Evolutionary conservation across 345 rosid species (phyloP), one percentile per base, ranked within the genome.

Genomic region (Fremontodendron californicum): DNA sequence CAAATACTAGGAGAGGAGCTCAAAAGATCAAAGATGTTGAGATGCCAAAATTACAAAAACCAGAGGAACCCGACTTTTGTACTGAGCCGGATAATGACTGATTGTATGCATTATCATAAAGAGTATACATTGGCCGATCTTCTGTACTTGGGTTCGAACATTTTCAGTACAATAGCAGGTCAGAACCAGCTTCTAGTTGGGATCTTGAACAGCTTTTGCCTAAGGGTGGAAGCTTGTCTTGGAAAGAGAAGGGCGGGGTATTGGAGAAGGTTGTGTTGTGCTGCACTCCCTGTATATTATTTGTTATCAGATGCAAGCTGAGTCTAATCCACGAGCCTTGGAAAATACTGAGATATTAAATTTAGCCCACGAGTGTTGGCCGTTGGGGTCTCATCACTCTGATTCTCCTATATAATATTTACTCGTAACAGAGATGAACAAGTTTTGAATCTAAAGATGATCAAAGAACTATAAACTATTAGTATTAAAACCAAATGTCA

Each of bases 1-100:
- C 94, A 35, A 90, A 88, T 77, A 87, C 97, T 3, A 27, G 89
- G 82, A 83, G 89, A 79, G 90, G 93, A 42, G 93, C 84, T 72
- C 90, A 86, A 77, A 91, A 86, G 77, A 82, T 75, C 18, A 88
- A 89, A 77, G 85, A 82, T 74, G 90, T 81, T 9, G 84, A 19
- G 58, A 43, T 75, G 78, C 70, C 71, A 2, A 75, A 62, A 46
- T 10, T 75, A n/a, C 77, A 43, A 73, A 90, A 92, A 68, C 97
- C 98, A 1, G 93, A 92, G 55, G 98, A 94, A 84, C 92, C 75
- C 16, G 75, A 71, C 12, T 71, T 71, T 51, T 71, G 31, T 11
- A 12, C 75, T 1, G 75, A 51, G 29, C 75, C 62, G n/a, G 62
- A 71, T 2, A 62, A 52, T 52, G 31, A 71, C 46, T 71, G 46